These are phyloP conservation scores for Vigna unguiculata DNA, from an alignment of 306 rosid genomes.

Conservation along the genomic window DNA sequence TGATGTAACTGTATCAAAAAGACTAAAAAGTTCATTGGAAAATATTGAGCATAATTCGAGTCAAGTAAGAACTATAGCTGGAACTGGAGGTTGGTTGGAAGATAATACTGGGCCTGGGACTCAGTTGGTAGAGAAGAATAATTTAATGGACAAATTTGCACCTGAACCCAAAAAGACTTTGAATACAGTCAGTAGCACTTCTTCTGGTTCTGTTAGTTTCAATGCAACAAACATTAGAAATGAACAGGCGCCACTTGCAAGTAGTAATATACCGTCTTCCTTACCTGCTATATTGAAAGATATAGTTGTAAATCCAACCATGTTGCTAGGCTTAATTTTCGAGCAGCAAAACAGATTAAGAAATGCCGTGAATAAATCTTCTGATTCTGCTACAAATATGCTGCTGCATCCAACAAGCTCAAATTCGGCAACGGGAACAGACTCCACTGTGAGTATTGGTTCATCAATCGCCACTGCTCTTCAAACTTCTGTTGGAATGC, in stretches of 20 bases:
- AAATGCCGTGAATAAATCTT: conserved; percentile 62
- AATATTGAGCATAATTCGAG: conserved; percentile 46
- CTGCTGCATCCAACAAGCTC: conserved; percentile 34
- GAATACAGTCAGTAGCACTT: conserved; percentile 42
- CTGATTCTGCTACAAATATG: conserved; percentile 53
- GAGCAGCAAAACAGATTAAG: conserved; percentile 65
- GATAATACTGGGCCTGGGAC: conserved; percentile 53
- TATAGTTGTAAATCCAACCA: conserved; percentile 79
- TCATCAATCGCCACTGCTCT: conserved; percentile 55
- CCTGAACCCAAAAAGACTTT: conserved; percentile 54
- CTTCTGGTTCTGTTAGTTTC: conserved; percentile 40
- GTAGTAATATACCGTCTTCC: conserved; percentile 48
- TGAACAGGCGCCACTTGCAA: conserved; percentile 50
- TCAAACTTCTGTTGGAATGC: conserved; percentile 65
- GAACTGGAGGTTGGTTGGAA: conserved; percentile 85
- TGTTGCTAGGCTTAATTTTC: conserved; percentile 66
- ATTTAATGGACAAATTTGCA: conserved; percentile 51
- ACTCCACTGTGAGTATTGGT: conserved; percentile 55
- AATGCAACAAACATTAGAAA: conserved; percentile 55
- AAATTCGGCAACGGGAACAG: conserved; percentile 55
- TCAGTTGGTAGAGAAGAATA: conserved; percentile 60
- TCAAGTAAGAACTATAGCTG: conserved; percentile 52
- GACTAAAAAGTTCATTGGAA: conserved; percentile 65
- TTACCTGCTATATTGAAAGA: conserved; percentile 72
- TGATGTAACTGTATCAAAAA: conserved; percentile 67